Conservation (phyloP, 2,329 filamentous ascomycete genomes). For the Mycogone perniciosa region DNA sequence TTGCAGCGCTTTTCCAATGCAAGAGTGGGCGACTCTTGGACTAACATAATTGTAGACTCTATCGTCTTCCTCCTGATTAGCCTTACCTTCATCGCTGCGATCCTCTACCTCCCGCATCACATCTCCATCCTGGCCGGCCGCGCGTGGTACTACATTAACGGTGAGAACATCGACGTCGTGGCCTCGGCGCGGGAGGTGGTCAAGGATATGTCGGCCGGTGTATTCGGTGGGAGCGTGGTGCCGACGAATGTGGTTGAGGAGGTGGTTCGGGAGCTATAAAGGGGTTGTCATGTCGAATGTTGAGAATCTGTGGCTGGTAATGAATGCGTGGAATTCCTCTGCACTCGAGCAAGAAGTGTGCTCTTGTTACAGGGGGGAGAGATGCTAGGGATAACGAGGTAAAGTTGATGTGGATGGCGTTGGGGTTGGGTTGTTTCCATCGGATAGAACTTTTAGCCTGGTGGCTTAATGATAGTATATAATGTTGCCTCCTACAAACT, state of each 20-base stretch:
- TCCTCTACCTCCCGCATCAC: conserved; percentile 92
- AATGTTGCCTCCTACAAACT: neutral
- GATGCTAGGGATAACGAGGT: neutral
- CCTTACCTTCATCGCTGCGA: conserved; percentile 77
- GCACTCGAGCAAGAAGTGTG: no score
- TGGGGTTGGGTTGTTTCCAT: conserved; percentile 3
- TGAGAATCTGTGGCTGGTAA: no score
- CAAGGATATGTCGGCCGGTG: conserved; percentile 26
- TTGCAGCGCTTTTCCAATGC: conserved; percentile 45
- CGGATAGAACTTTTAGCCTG: conserved; percentile 2
- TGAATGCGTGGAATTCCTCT: no score
- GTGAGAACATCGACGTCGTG: conserved; percentile 57
- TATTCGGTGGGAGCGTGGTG: conserved; percentile 19
- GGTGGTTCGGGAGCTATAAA: conserved; percentile 27
- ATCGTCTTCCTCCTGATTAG: conserved; percentile 84
- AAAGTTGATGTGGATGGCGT: neutral
- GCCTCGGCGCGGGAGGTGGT: conserved; percentile 28
- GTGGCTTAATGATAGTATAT: conserved; percentile 8
- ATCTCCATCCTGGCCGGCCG: conserved; percentile 74
- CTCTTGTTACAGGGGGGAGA: neutral
- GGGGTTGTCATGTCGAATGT: neutral
- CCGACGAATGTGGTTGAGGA: conserved; percentile 19
- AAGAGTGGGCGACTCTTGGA: conserved; percentile 82
- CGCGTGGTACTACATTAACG: conserved; percentile 91
- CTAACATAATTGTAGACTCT: conserved; percentile 56